A percentile compares a stretch with the other conserved stretches of the same genome.
Evolutionary conservation across 345 rosid species (phyloP).

Genomic region (Eucalyptus globulus): DNA sequence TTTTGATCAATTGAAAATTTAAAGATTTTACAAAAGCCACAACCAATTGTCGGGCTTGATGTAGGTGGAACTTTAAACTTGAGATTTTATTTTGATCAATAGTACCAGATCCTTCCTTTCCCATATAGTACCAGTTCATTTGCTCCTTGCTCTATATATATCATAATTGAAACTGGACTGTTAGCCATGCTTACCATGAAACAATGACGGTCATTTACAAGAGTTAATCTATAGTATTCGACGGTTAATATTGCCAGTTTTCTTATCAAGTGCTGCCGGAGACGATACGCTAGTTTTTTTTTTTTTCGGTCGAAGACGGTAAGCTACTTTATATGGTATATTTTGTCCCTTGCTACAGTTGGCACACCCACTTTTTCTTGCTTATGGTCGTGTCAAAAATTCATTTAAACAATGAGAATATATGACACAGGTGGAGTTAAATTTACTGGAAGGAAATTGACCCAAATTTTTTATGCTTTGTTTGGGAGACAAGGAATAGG

Average conservation of each 20-base stretch:
- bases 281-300: neutral
- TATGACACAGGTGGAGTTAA: neutral
- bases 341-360: neutral
- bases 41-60: neutral
- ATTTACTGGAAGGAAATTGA: neutral
- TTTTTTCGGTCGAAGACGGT: neutral
- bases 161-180: neutral
- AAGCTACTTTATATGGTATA: neutral
- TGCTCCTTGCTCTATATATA: neutral
- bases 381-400: neutral
- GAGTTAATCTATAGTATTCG: too few relatives aligned
- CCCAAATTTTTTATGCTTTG: neutral
- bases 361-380: neutral
- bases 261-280: neutral
- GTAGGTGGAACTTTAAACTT: neutral
- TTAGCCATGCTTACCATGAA: neutral
- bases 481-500: too few relatives aligned
- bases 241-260: too few relatives aligned
- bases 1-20: neutral
- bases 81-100: neutral
- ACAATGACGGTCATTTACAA: neutral
- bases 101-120: neutral
- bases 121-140: neutral
- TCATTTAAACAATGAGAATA: neutral
- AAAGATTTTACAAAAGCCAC: neutral